Percentiles rank a stretch among this genome's conserved stretches.
Conservation (phyloP, 2,329 filamentous ascomycete species). For the Xylaria sp. region DNA sequence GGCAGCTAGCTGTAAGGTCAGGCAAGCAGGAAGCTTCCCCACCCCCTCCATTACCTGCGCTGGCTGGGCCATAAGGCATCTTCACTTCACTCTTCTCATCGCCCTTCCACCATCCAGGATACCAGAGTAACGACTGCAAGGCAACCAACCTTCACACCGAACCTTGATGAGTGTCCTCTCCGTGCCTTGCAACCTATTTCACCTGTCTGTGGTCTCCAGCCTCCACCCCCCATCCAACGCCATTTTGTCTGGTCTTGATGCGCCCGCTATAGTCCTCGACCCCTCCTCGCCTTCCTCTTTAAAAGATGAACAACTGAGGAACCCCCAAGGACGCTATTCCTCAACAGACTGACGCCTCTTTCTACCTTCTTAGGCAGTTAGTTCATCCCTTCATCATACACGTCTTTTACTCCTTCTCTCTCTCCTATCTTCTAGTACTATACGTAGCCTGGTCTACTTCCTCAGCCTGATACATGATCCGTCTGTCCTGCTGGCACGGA, state of each 20-base stretch:
- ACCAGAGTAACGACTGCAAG: not conserved
- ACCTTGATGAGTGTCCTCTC: too few species aligned
- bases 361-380: slow-evolving; percentile 6
- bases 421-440: slow-evolving; percentile 6
- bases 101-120: not conserved
- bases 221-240: not conserved
- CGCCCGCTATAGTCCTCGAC: not conserved
- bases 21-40: not conserved
- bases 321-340: not conserved
- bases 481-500: slow-evolving; percentile 10
- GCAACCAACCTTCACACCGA: not conserved
- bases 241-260: not conserved
- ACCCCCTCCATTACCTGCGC: too few species aligned
- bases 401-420: not conserved
- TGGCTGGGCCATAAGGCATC: not conserved
- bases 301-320: not conserved
- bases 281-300: not conserved
- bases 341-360: slow-evolving; percentile 9
- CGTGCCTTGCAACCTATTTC: too few species aligned
- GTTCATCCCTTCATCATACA: not conserved
- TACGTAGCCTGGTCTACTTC: slow-evolving; percentile 8
- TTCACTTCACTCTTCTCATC: not conserved
- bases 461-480: not conserved
- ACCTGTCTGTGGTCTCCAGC: too few species aligned
- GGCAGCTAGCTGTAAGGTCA: too few species aligned